Evolutionary conservation across 805 yeast genomes (phyloP).

Genomic region (Wickerhamomyces bisporus): DNA sequence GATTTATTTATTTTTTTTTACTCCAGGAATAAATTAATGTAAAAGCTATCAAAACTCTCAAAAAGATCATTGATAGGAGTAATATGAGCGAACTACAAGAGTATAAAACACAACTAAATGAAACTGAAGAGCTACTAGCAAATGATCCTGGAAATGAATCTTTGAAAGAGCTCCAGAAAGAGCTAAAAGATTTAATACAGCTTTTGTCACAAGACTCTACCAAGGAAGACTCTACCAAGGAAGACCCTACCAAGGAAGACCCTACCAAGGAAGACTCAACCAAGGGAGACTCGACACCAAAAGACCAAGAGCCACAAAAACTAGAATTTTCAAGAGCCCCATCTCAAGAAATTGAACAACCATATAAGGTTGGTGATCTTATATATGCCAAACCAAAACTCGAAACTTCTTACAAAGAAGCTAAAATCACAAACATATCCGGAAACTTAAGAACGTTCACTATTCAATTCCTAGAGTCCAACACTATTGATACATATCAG

Average conservation of each 20-base stretch:
- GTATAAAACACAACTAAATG: conserved; percentile 14
- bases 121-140: conserved; percentile 11
- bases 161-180: conserved; percentile 10
- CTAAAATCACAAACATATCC: conserved; percentile 12
- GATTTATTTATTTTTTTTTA: not conserved
- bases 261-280: not conserved
- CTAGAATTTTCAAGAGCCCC: not conserved
- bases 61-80: no score
- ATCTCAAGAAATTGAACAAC: not conserved
- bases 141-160: conserved; percentile 14
- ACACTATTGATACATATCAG: conserved; percentile 8
- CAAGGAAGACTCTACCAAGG: not conserved
- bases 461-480: conserved; percentile 7
- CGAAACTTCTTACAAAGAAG: conserved; percentile 9
- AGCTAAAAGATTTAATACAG: conserved; percentile 12
- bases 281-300: no score
- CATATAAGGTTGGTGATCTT: conserved; percentile 8
- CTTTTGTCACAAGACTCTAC: conserved; percentile 4
- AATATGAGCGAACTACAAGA: conserved; percentile 19
- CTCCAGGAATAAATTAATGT: no score
- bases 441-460: conserved; percentile 14
- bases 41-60: no score
- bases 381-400: conserved; percentile 12
- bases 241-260: no score
- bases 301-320: not conserved